Conservation (phyloP, 2,329 filamentous ascomycete species). For the Xylaria digitata region DNA sequence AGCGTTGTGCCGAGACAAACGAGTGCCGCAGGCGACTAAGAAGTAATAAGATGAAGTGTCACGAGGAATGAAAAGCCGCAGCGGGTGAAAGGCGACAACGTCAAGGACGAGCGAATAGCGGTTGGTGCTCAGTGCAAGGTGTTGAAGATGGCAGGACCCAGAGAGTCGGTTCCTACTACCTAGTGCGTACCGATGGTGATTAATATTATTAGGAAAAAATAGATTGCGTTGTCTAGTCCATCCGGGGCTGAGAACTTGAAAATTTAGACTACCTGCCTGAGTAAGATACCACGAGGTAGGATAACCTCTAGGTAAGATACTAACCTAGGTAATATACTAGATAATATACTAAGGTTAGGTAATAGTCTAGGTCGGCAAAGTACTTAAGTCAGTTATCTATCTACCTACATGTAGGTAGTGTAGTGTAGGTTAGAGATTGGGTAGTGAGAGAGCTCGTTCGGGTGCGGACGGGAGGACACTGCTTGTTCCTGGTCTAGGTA, state of each 20-base stretch:
- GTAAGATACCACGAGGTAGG: background rate
- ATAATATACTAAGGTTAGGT: too few relatives aligned
- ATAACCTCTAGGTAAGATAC: background rate
- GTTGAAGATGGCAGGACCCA: background rate
- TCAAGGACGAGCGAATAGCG: constrained; percentile 10
- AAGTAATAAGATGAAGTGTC: background rate
- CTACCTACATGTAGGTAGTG: too few relatives aligned
- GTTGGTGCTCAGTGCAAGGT: background rate
- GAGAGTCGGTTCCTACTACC: background rate
- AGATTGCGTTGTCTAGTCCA: background rate
- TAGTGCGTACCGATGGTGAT: constrained; percentile 1
- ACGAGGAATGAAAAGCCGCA: background rate
- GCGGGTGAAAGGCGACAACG: background rate
- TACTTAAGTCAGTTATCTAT: too few relatives aligned
- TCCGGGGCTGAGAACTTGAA: constrained; percentile 23
- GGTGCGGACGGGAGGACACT: background rate
- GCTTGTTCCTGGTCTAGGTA: constrained; percentile 4
- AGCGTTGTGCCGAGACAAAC: constrained; percentile 32
- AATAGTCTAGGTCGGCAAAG: too few relatives aligned
- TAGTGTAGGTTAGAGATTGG: too few relatives aligned
- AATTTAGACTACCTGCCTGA: constrained; percentile 6
- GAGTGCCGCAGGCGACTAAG: constrained; percentile 16
- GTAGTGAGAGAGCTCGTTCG: too few relatives aligned
- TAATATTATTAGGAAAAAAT: constrained; percentile 11
- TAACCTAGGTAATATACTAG: too few relatives aligned